These are phyloP conservation scores for Hypomontagnella monticulosa DNA, from an alignment of 495 filamentous ascomycete genomes.

Conservation along the genomic window DNA sequence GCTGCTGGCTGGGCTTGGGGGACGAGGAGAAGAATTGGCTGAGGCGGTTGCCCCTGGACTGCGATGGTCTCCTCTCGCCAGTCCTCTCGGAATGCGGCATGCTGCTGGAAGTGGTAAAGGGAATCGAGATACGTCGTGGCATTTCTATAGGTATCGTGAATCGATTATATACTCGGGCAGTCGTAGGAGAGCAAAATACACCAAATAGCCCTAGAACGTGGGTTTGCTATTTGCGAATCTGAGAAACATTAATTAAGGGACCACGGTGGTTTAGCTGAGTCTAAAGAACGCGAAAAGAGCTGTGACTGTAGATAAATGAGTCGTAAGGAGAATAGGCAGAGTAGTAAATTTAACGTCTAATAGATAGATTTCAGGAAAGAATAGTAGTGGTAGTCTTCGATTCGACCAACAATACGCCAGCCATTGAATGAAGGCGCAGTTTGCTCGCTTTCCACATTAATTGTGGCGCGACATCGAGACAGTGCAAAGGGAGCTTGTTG, in stretches of 20 bases:
- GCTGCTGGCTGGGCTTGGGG: constrained; percentile 71
- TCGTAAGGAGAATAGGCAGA: neutral
- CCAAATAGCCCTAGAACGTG: constrained; percentile 6
- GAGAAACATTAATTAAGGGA: constrained; percentile 19
- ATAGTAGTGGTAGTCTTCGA: neutral
- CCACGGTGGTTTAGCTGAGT: no score
- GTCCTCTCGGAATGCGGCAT: constrained; percentile 51
- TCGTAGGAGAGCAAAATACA: constrained; percentile 15
- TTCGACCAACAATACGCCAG: neutral
- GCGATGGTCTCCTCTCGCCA: constrained; percentile 63
- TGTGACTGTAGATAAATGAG: neutral
- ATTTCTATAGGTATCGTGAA: constrained; percentile 47
- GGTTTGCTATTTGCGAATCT: constrained; percentile 22
- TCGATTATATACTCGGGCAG: constrained; percentile 27
- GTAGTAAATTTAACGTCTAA: neutral
- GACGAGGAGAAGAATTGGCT: constrained; percentile 73
- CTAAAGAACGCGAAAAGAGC: neutral
- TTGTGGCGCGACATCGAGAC: neutral
- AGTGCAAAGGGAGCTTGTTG: neutral
- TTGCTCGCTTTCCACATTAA: constrained; percentile 1
- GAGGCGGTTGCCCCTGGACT: constrained; percentile 66
- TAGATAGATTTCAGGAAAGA: neutral
- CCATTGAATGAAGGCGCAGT: constrained; percentile 8
- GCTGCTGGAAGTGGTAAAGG: constrained; percentile 43
- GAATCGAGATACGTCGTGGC: constrained; percentile 61